Conservation (phyloP, 495 filamentous ascomycete genomes). For the Podospora conica region DNA sequence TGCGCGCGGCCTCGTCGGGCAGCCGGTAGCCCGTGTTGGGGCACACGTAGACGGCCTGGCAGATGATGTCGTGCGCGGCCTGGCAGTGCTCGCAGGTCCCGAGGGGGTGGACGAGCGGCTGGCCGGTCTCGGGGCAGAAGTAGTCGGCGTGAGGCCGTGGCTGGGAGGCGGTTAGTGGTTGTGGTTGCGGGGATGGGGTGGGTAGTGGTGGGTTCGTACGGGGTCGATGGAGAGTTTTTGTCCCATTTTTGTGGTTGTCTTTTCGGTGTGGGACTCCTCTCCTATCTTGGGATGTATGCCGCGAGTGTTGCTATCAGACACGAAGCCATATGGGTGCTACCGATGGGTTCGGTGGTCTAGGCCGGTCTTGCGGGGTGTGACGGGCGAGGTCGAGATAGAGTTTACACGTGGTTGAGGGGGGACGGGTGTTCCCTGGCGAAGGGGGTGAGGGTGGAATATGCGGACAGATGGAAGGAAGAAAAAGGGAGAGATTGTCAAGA, state of each 20-base stretch:
- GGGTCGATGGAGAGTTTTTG: slow-evolving; percentile 10
- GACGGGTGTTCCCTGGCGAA: background rate
- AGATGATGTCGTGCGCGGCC: slow-evolving; percentile 30
- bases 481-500: background rate
- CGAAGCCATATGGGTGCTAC: background rate
- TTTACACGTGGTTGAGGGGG: background rate
- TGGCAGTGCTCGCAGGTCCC: slow-evolving; percentile 25
- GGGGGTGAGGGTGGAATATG: background rate
- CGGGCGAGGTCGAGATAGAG: background rate
- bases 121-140: slow-evolving; percentile 28
- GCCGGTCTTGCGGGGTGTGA: background rate
- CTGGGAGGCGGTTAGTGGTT: background rate
- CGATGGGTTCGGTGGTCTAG: background rate
- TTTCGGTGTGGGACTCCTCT: background rate
- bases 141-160: slow-evolving; percentile 15
- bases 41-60: slow-evolving; percentile 30
- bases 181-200: background rate
- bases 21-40: slow-evolving; percentile 33
- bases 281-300: background rate
- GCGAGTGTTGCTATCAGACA: background rate
- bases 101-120: slow-evolving; percentile 19
- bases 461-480: background rate
- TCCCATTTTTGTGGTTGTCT: background rate
- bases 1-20: background rate
- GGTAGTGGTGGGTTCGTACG: background rate